Percentiles rank a stretch among this genome's conserved stretches.
These are phyloP conservation scores for Aspergillus amoenus DNA, from an alignment of 2,329 filamentous ascomycete genomes.

Conservation along the genomic window DNA sequence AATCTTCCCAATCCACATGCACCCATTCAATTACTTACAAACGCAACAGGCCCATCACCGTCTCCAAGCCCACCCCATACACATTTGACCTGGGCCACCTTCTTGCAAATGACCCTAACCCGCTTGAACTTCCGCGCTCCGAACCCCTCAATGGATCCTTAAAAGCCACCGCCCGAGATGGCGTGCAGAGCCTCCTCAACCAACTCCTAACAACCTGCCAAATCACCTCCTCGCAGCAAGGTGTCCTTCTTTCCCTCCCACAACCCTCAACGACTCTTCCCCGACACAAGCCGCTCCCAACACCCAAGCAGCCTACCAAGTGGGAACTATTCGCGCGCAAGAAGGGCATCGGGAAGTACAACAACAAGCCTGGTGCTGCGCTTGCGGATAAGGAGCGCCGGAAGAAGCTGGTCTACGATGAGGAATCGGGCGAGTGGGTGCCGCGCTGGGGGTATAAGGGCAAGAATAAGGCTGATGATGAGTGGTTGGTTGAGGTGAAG, in stretches of 20 bases:
- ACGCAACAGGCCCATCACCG: slow-evolving; percentile 54
- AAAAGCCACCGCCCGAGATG: slow-evolving; percentile 75
- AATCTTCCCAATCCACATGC: background rate
- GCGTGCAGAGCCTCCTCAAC: slow-evolving; percentile 88
- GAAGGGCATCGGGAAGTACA: slow-evolving; percentile 87
- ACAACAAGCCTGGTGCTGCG: slow-evolving; percentile 57
- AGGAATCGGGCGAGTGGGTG: slow-evolving; percentile 82
- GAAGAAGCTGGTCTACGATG: slow-evolving; percentile 77
- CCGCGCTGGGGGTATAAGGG: slow-evolving; percentile 95
- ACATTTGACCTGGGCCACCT: slow-evolving; percentile 89
- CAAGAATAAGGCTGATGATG: slow-evolving; percentile 75
- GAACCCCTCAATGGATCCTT: slow-evolving; percentile 64
- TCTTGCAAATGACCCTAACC: slow-evolving; percentile 83
- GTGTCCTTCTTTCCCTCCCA: slow-evolving; percentile 80
- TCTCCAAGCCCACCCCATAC: slow-evolving; percentile 83
- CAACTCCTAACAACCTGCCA: slow-evolving; percentile 88
- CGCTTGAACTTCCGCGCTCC: slow-evolving; percentile 59
- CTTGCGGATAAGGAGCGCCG: slow-evolving; percentile 66
- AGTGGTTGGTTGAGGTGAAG: slow-evolving; percentile 93
- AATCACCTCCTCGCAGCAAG: slow-evolving; percentile 63
- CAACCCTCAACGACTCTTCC: slow-evolving; percentile 69
- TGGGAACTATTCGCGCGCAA: slow-evolving; percentile 96
- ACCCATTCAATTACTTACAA: background rate
- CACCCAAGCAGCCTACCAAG: slow-evolving; percentile 78
- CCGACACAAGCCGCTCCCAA: slow-evolving; percentile 87